phyloP scores from a whole-genome alignment of 305 asterid genomes.

The Withania somnifera region DNA sequence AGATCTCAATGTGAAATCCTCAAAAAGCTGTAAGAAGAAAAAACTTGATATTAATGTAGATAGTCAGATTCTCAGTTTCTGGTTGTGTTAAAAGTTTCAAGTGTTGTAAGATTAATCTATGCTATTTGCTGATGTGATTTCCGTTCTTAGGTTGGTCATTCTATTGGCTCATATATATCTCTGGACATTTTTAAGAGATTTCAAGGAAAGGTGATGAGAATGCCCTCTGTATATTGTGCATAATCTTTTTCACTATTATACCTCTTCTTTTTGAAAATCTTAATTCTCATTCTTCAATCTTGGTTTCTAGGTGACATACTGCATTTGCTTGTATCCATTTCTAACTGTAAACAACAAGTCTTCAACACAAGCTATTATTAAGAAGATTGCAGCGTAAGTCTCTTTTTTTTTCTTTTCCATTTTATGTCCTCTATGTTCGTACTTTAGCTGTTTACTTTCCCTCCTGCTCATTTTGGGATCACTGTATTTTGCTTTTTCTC shows the following conservation, averaged over 20 bases:
- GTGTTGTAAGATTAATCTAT: not conserved
- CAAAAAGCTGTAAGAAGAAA: not conserved
- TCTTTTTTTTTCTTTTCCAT: not conserved
- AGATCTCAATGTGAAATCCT: not conserved
- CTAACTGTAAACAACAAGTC: conserved; percentile 58
- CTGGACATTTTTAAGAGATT: conserved; percentile 54
- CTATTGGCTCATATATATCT: conserved; percentile 76
- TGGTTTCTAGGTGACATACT: conserved; percentile 43
- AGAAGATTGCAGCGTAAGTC: conserved; percentile 38
- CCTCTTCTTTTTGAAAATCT: not conserved
- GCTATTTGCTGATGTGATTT: conserved; percentile 5
- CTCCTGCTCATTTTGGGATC: not conserved
- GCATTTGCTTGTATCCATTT: conserved; percentile 71
- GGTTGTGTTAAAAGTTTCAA: not conserved
- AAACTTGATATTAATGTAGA: not conserved
- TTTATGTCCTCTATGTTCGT: not conserved
- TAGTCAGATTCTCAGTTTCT: not conserved
- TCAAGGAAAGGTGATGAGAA: conserved; percentile 50
- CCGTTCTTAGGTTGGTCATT: conserved; percentile 73
- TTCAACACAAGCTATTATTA: conserved; percentile 42
- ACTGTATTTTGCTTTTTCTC: not conserved
- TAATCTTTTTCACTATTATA: not conserved
- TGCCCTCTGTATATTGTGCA: not conserved
- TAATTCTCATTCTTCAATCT: not conserved
- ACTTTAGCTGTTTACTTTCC: not conserved